A percentile compares a stretch with the other conserved stretches of the same genome.
These are phyloP conservation scores for Zea mays DNA, from an alignment of 176 grass and related monocot genomes.

Conservation along the genomic window Zm-B73-REFERENCE-NAM-5.0 NC_050097.1:228982001-228982500, in stretches of 20 bases:
- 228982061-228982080: too few relatives aligned
- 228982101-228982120: not conserved
- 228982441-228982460: not conserved
- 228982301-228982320: conserved; percentile 38
- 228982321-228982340: conserved; percentile 46
- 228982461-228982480: not conserved
- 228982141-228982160: not conserved
- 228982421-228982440: conserved; percentile 35
- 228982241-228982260: conserved; percentile 55
- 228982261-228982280: not conserved
- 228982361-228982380: conserved; percentile 8
- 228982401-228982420: conserved; percentile 24
- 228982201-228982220: conserved; percentile 4
- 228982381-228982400: not conserved
- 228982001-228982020: too few relatives aligned
- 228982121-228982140: not conserved
- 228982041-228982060: too few relatives aligned
- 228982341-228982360: conserved; percentile 27
- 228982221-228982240: conserved; percentile 1
- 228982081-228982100: too few relatives aligned
- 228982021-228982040: too few relatives aligned
- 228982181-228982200: not conserved
- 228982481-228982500: not conserved
- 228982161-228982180: conserved; percentile 24
- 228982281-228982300: conserved; percentile 48